Base-by-base conservation (phyloP, 306 rosid genomes). In the Cicer arietinum region DNA sequence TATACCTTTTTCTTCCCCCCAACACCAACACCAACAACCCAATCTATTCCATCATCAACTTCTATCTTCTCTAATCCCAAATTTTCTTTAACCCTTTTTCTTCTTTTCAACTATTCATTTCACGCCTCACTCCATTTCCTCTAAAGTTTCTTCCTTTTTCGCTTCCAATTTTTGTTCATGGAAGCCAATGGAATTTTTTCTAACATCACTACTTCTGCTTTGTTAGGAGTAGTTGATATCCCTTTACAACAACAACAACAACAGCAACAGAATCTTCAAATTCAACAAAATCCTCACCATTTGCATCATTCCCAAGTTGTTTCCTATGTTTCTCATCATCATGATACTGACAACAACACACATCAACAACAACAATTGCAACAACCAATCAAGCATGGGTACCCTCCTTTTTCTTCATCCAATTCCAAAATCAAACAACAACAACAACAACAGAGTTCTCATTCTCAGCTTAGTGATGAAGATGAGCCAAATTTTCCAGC, bases 121-220 rank as follows among this genome's bases (percentile, higher is more conserved):
- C 59, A 57, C 46, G 88, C 84, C 85, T 84, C 20, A 13, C 72
- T 47, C 1, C 0, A 18, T 42, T 61, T 25, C 43, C 54, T 72
- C 17, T 14, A 48, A 73, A 53, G 42, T 54, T 80, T 47, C 18
- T 54, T 56, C 40, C 62, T 73, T 77, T 62, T 18, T 17, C 2
- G 18, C 0, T 41, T 11, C 4, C 14, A 0, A 11, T 59, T 60
- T 58, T 77, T 39, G 47, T 41, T 66, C 57, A 94, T 92, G 98
- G 96, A 94, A 69, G 42, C 80, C 20, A 89, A 58, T 86, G 92
- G 92, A 12, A 73, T 92, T 79, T 92, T 82, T 83, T 57, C 98
- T n/a, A 73, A 76, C 69, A 67, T 89, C 47, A 79, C 58, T 70
- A 75, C 58, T 73, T 74, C 94, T 81, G 89, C 86, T 60, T 79